Percentiles rank a stretch among this genome's conserved stretches.
Conservation (phyloP, 495 filamentous ascomycete genomes). For the Penicillium atrosanguineum region DNA sequence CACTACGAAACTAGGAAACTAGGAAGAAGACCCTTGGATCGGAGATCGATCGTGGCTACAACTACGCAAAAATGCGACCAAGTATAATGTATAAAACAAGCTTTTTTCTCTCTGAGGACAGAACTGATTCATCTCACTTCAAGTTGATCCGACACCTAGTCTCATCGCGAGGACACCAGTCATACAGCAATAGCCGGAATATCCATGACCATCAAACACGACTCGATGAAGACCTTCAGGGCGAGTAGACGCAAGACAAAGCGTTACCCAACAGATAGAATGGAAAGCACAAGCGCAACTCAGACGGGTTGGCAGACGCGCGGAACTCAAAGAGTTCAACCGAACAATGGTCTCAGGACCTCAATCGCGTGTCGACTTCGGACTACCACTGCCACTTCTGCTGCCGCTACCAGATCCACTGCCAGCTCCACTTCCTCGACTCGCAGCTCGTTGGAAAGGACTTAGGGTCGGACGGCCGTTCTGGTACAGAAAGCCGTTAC, state of each 20-base stretch:
- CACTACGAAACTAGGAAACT: too few relatives aligned
- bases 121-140: slow-evolving; percentile 23
- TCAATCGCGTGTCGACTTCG: slow-evolving; percentile 38
- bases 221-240: neutral
- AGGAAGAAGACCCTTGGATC: too few relatives aligned
- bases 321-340: neutral
- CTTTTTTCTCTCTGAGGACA: slow-evolving; percentile 24
- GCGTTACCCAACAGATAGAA: slow-evolving; percentile 1
- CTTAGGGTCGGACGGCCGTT: slow-evolving; percentile 34
- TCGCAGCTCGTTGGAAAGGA: slow-evolving; percentile 43
- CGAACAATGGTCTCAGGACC: slow-evolving; percentile 6
- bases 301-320: slow-evolving; percentile 8
- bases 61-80: neutral
- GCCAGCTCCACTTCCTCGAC: slow-evolving; percentile 46
- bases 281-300: slow-evolving; percentile 12
- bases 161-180: slow-evolving; percentile 15
- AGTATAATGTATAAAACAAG: slow-evolving; percentile 21
- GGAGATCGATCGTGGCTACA: neutral
- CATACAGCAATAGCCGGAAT: neutral
- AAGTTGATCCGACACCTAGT: slow-evolving; percentile 8
- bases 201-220: slow-evolving; percentile 2
- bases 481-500: slow-evolving; percentile 28
- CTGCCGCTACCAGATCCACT: slow-evolving; percentile 47
- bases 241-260: slow-evolving; percentile 2
- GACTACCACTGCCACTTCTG: slow-evolving; percentile 46